Conservation (phyloP, 2,329 filamentous ascomycete genomes). For the Aspergillus proliferans region DNA sequence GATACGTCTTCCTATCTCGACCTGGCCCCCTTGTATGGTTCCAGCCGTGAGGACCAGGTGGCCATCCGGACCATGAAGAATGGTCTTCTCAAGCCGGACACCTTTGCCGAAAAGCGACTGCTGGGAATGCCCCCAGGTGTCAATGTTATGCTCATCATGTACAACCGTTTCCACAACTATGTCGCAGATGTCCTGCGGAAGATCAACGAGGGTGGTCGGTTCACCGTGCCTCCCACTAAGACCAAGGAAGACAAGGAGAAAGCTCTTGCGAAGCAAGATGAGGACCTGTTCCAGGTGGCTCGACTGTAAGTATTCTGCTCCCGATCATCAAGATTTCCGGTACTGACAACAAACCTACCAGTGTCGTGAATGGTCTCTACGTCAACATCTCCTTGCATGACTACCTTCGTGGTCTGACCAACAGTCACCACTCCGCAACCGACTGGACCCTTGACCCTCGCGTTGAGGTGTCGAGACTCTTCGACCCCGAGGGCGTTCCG, state of each 20-base stretch:
- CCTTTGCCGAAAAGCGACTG: conserved; percentile 29
- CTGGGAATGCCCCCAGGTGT: conserved; percentile 31
- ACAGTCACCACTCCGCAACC: conserved; percentile 6
- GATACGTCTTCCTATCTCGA: conserved; percentile 45
- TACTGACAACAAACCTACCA: background rate
- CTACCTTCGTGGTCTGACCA: conserved; percentile 26
- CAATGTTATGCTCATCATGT: conserved; percentile 29
- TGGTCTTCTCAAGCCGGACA: conserved; percentile 36
- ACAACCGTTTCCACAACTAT: conserved; percentile 37
- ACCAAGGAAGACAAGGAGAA: conserved; percentile 21
- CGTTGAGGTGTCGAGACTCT: conserved; percentile 1
- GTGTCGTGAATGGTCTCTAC: conserved; percentile 26
- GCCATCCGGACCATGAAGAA: conserved; percentile 30
- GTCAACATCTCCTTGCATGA: conserved; percentile 32
- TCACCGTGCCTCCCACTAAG: conserved; percentile 10
- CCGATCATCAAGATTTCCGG: background rate
- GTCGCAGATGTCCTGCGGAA: conserved; percentile 29
- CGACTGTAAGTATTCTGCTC: conserved; percentile 11
- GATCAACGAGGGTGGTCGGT: conserved; percentile 40
- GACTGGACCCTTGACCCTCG: conserved; percentile 7
- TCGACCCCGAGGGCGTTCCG: conserved; percentile 23
- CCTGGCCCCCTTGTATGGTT: conserved; percentile 42
- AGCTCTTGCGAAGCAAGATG: conserved; percentile 32
- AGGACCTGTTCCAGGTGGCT: conserved; percentile 31
- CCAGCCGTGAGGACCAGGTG: conserved; percentile 27